Percentiles rank a stretch among this genome's conserved stretches.
Conservation (phyloP, 805 yeast species). For the Wickerhamiella australiensis region DNA sequence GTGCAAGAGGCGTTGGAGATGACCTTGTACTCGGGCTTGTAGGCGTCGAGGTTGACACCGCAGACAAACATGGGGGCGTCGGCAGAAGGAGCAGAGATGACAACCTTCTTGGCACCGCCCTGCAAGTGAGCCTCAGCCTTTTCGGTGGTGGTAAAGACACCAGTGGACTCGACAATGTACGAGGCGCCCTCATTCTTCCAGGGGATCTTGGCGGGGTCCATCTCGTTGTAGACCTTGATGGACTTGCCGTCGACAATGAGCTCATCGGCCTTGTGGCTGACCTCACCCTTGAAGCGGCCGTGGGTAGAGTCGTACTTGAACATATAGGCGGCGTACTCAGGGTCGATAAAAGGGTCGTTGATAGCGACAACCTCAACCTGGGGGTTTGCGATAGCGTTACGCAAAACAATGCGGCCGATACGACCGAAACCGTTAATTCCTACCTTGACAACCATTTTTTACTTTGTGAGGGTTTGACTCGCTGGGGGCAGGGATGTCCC, state of each 20-base stretch:
- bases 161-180: conserved; percentile 80
- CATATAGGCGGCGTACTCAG: conserved; percentile 89
- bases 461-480: background rate
- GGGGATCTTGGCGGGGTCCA: conserved; percentile 77
- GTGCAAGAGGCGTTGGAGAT: conserved; percentile 92
- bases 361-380: conserved; percentile 76
- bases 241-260: conserved; percentile 58
- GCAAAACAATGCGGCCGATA: conserved; percentile 77
- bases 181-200: conserved; percentile 74
- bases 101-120: conserved; percentile 90
- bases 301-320: conserved; percentile 93
- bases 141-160: conserved; percentile 76
- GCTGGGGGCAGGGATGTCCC: background rate
- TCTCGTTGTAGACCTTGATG: conserved; percentile 62
- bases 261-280: conserved; percentile 43
- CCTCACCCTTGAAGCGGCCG: conserved; percentile 72
- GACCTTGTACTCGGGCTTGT: conserved; percentile 62
- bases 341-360: conserved; percentile 82
- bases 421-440: conserved; percentile 95
- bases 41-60: conserved; percentile 77
- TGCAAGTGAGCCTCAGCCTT: conserved; percentile 74
- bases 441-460: conserved; percentile 37
- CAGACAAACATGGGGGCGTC: conserved; percentile 93
- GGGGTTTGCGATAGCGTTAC: conserved; percentile 62
- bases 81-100: conserved; percentile 86